Percentiles rank a stretch among this genome's conserved stretches.
These are phyloP conservation scores for Calonectria hawksworthii DNA, from an alignment of 2,329 filamentous ascomycete genomes.

Conservation along the genomic window DNA sequence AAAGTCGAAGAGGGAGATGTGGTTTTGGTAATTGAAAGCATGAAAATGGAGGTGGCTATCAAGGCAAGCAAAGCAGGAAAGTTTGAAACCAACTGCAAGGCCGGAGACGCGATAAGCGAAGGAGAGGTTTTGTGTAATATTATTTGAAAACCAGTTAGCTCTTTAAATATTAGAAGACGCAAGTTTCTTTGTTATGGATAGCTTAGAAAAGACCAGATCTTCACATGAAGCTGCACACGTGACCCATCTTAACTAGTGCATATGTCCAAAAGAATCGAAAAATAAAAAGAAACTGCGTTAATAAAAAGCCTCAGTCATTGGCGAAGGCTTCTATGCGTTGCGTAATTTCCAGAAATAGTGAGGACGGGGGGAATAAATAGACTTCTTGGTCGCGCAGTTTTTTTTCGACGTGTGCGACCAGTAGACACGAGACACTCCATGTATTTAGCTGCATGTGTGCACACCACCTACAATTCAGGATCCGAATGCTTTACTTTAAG, in stretches of 20 bases:
- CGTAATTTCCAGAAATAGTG: too few relatives aligned
- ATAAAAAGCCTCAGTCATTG: too few relatives aligned
- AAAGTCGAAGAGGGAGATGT: conserved; percentile 36
- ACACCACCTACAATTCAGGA: too few relatives aligned
- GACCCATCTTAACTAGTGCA: neutral
- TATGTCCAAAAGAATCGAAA: too few relatives aligned
- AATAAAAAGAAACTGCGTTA: too few relatives aligned
- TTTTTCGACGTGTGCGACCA: too few relatives aligned
- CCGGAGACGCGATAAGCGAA: conserved; percentile 31
- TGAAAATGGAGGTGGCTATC: conserved; percentile 46
- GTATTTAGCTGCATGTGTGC: too few relatives aligned
- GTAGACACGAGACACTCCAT: too few relatives aligned
- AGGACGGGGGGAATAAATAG: too few relatives aligned
- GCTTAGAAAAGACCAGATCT: neutral
- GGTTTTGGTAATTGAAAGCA: conserved; percentile 45
- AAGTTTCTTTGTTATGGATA: neutral
- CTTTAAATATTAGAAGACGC: neutral
- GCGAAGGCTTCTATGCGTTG: too few relatives aligned
- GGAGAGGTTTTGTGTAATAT: conserved; percentile 20
- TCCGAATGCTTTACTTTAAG: too few relatives aligned
- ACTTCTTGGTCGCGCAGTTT: too few relatives aligned
- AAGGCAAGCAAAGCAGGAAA: conserved; percentile 20
- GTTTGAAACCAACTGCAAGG: conserved; percentile 31
- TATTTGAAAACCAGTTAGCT: neutral
- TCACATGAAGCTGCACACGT: neutral